Base-by-base conservation (phyloP, 345 rosid species). In the Boechera retrofracta region DNA sequence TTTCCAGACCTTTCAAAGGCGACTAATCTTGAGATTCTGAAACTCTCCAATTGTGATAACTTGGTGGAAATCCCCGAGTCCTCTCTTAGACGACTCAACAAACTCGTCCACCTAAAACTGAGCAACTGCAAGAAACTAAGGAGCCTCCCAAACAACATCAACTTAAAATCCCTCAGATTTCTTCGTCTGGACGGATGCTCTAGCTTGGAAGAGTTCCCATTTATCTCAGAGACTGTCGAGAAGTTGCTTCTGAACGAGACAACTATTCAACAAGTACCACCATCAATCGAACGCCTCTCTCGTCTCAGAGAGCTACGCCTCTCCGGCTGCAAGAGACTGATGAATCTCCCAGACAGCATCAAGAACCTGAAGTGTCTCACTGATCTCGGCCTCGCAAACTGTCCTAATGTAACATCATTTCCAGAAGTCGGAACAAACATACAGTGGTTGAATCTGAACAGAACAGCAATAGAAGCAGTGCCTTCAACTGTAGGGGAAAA, bases 1-100 rank as follows among this genome's bases (percentile, higher is more conserved):
- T 64, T 77, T 65, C 81, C 77, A 57, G 77, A 77, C n/a, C 73
- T 77, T 38, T 71, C 77, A 2, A 71, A 72, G 38, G 81, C 81
- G 4, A 66, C 72, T 10, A 77, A 71, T 49, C 77, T 77, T 0
- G 81, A 77, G 77, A n/a, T 29, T 10, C 31, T 77, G 3, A 77
- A 77, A 5, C 81, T 77, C 31, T 57, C 81, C 1, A 2, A 39
- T 7, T 64, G 72, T 71, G 81, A 71, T 4, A 57, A 65, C 62
- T 57, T 78, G n/a, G 39, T 48, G 54, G 51, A 78, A 26, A 58
- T 78, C 41, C 75, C 73, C 21, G 75, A 44, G 12, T 49, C 55
- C 2, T 71, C 54, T 72, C 77, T 77, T 41, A 57, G 54, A 58
- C 63, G 58, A 38, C 81, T 77, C 77, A 64, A 72, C 67, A 77